Conservation (phyloP, 345 rosid species). For the Toxicodendron radicans region DNA sequence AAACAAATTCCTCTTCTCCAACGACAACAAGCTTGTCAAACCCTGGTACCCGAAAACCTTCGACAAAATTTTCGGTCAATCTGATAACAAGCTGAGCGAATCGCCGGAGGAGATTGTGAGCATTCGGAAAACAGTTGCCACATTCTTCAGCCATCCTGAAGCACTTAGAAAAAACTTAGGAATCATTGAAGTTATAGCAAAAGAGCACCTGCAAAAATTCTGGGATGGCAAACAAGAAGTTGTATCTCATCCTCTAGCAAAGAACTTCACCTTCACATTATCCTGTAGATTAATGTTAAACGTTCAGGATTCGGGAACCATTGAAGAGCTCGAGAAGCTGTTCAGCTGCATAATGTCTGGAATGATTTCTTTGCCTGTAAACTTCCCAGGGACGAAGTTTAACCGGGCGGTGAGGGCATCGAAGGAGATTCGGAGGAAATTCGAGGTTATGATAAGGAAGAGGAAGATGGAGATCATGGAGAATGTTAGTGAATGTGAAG, state of each 20-base stretch:
- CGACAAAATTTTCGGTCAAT: neutral
- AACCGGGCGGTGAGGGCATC: conserved; percentile 3
- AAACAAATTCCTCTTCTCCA: conserved; percentile 23
- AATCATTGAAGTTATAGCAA: neutral
- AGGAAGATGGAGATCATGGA: conserved; percentile 10
- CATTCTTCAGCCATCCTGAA: neutral
- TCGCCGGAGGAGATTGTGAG: neutral
- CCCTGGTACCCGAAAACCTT: conserved; percentile 16
- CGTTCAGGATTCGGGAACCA: conserved; percentile 2
- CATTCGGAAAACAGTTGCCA: neutral
- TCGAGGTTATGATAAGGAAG: neutral
- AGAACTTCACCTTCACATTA: conserved; percentile 14
- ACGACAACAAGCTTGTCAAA: conserved; percentile 4
- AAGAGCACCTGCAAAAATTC: neutral
- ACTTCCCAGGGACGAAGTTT: conserved; percentile 20
- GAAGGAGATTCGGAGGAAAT: neutral
- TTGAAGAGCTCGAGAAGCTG: neutral
- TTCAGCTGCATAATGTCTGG: neutral
- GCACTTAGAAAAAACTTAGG: neutral
- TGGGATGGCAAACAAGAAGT: conserved; percentile 10
- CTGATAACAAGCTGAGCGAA: neutral
- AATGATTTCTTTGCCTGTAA: conserved; percentile 8
- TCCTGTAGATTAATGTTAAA: conserved; percentile 18
- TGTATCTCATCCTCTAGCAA: conserved; percentile 4
- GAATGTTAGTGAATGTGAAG: neutral